Conservation (phyloP, 2,329 filamentous ascomycete genomes). For the Fusarium beomiforme region DNA sequence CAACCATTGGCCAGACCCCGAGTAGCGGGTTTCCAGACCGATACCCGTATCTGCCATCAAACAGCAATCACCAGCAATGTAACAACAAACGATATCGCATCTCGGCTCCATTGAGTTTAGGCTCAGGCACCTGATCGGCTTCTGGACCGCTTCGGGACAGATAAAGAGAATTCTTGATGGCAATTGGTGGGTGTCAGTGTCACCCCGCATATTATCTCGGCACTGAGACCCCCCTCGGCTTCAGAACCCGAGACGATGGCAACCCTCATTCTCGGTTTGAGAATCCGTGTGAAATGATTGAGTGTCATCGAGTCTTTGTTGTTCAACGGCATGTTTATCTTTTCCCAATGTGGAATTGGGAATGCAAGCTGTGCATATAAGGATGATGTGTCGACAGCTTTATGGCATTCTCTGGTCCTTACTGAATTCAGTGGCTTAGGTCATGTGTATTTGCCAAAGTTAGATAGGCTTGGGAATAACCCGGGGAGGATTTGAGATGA, state of each 20-base stretch:
- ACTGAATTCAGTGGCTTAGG: background rate
- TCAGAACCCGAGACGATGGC: background rate
- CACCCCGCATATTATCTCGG: background rate
- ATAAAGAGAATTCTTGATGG: background rate
- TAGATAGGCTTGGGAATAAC: background rate
- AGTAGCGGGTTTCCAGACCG: background rate
- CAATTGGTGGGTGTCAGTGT: background rate
- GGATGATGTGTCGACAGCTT: background rate
- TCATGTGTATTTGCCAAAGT: background rate
- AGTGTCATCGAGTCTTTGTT: background rate
- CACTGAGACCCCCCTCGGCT: background rate
- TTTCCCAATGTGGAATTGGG: background rate
- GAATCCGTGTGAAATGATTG: background rate
- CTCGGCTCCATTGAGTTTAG: background rate
- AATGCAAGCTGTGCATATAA: background rate
- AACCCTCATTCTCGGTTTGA: background rate
- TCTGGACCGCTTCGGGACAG: background rate
- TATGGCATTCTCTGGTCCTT: background rate
- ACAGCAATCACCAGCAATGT: background rate
- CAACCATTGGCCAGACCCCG: background rate
- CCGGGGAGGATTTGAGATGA: background rate
- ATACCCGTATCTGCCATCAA: background rate
- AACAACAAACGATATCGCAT: background rate
- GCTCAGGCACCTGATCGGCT: conserved; percentile 4
- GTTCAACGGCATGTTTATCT: background rate